A percentile compares a stretch with the other conserved stretches of the same genome.
Evolutionary conservation across 192 early-diverging fungal species (phyloP).

Genomic region (Dimargaris xerosporica): DNA sequence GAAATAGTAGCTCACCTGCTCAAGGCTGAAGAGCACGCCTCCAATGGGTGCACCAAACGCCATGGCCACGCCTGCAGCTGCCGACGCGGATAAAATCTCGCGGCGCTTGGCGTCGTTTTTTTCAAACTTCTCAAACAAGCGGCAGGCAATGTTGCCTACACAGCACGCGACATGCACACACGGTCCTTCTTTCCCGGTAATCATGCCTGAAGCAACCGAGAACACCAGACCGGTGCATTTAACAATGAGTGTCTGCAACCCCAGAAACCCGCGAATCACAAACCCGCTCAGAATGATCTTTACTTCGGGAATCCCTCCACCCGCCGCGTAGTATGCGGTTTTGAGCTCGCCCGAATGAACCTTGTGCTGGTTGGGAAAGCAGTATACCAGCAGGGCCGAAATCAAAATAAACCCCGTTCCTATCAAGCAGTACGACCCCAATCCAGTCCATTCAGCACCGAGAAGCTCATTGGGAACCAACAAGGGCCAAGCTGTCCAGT

Average conservation of each 20-base stretch:
- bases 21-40: conserved; percentile 84
- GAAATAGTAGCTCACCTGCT: conserved; percentile 83
- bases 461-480: conserved; percentile 28
- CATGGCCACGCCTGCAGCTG: conserved; percentile 84
- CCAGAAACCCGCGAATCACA: conserved; percentile 84
- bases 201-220: conserved; percentile 69
- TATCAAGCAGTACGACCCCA: conserved; percentile 23
- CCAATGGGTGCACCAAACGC: conserved; percentile 97
- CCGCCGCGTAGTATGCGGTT: conserved; percentile 68
- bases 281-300: conserved; percentile 92
- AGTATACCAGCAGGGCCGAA: conserved; percentile 44
- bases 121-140: conserved; percentile 82
- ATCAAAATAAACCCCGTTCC: conserved; percentile 40
- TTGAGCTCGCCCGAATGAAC: conserved; percentile 33
- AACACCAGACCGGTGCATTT: conserved; percentile 82
- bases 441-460: conserved; percentile 15
- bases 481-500: conserved; percentile 38
- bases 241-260: conserved; percentile 73
- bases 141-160: conserved; percentile 70
- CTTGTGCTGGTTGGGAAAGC: conserved; percentile 28
- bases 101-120: conserved; percentile 83
- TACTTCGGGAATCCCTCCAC: conserved; percentile 91
- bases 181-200: conserved; percentile 85
- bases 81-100: conserved; percentile 83
- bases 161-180: conserved; percentile 87